A percentile compares a stretch with the other conserved stretches of the same genome.
These are phyloP conservation scores for Olyra latifolia DNA, from an alignment of 176 grass and related monocot genomes.

Conservation along the genomic window DNA sequence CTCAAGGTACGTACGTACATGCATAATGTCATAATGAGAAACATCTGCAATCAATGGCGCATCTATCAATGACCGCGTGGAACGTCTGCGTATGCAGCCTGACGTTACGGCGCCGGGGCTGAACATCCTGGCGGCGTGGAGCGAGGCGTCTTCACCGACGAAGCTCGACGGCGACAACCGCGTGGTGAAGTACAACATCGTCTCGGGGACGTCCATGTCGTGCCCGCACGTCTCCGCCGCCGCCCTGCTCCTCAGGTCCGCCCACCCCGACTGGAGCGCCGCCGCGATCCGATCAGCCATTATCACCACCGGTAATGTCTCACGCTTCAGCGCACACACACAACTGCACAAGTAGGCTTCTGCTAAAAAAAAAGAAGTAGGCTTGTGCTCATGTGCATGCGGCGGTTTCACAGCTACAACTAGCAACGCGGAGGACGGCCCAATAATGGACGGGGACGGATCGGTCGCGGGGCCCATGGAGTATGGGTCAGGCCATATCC, in stretches of 20 bases:
- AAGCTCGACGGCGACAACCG: constrained; percentile 79
- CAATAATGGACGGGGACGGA: constrained; percentile 54
- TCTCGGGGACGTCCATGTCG: constrained; percentile 98
- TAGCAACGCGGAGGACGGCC: constrained; percentile 45
- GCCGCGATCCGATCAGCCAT: constrained; percentile 87
- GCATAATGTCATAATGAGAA: too few relatives aligned
- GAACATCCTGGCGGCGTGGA: constrained; percentile 98
- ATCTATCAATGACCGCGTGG: neutral
- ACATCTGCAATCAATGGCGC: too few relatives aligned
- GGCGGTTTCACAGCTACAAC: constrained; percentile 46
- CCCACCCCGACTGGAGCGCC: constrained; percentile 77
- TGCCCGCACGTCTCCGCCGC: constrained; percentile 94
- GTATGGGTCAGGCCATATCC: constrained; percentile 73
- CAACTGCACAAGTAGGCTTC: too few relatives aligned
- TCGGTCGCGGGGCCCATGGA: constrained; percentile 57
- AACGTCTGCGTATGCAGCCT: constrained; percentile 41
- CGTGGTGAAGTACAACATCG: constrained; percentile 94
- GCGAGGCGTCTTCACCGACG: constrained; percentile 78
- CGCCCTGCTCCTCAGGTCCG: constrained; percentile 61
- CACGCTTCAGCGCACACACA: neutral
- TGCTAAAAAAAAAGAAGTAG: too few relatives aligned
- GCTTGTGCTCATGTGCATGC: neutral
- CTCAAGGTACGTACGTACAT: constrained; percentile 55
- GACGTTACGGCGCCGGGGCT: constrained; percentile 84
- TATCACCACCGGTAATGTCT: constrained; percentile 81